Base-by-base conservation (phyloP, 177 flowering plant species). In the Vitis hybrid region DNA sequence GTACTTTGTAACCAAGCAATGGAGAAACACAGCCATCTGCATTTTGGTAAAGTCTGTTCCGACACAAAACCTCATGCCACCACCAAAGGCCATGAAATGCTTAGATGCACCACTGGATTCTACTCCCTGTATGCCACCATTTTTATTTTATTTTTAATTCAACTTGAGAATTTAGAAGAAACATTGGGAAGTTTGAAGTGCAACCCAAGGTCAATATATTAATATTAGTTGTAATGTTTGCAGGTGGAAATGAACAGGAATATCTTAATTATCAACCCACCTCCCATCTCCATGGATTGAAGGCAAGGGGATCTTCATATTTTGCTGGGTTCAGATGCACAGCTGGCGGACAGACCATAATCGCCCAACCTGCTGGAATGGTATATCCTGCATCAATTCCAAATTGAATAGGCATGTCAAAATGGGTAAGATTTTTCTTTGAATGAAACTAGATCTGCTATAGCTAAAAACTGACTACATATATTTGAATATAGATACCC, bases 271-370 rank as follows among this genome's bases (percentile, higher is more conserved):
- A 10, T 9, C 33, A 66, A 75, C 86, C 61, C 63, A 90, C 98
- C 90, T 91, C 77, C 98, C 98, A 94, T 86, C 98, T 85, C 86
- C 80, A 64, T 68, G 97, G 98, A 77, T 94, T 92, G 79, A 94
- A 94, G 61, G 81, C 74, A 38, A 86, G 83, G 50, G 98, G 97
- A 74, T 94, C 85, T 71, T 81, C 82, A 65, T 90, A 94, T 67
- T 66, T 86, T 71, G 75, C 75, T 57, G 97, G 97, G 72, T 94
- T 89, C 76, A 94, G 81, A 78, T 94, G 98, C 50, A 94, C 95
- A 71, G 97, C 95, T 73, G 98, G 97, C 73, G 97, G 98, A 83
- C 96, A 89, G 38, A 89, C 96, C 93, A 94, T 92, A 56, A 94
- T 84, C 14, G 89, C 95, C 98, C 97, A 92, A 64, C 95, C 97